Evolutionary conservation across 805 yeast species (phyloP), one percentile per base, ranked within the genome.

Genomic region (Barnettozyma pratensis): DNA sequence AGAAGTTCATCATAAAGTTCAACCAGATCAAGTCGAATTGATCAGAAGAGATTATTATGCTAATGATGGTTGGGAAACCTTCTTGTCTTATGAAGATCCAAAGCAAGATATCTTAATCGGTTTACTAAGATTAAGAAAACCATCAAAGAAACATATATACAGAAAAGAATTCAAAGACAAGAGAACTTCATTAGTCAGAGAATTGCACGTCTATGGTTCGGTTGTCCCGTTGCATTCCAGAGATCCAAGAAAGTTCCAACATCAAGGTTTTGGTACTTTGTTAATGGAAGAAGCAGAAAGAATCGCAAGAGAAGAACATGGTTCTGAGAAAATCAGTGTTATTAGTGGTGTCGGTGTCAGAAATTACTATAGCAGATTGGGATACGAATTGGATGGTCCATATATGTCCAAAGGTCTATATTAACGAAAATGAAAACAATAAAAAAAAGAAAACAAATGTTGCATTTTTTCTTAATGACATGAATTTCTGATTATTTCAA

Each of bases 51-150:
- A 94, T 65, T 94, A 94, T 69, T 85, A 86, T 57, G 99, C 99
- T 39, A 94, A 94, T 62, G 98, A 96, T 27, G 97, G 97, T 25
- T 94, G 98, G 98, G 98, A 94, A 70, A 94, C 99, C 0, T 94
- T 94, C 66, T 70, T 94, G 52, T 83, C 95, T 12, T 94, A 94
- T 66, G 99, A 94, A 67, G 99, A 94, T 68, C 98, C 98, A 41
- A 87, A 87, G 66, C 90, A 92, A 68, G 99, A 94, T 67, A 94
- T 94, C 51, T 74, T 94, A 55, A 89, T 94, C 67, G 99, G 99
- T 8, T 73, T 94, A 46, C 72, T 94, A 51, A 77, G 99, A 58
- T 76, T 94, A 49, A 78, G 99, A 60, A 85, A 87, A 65, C 95
- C 97, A 31, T 79, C 94, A 3, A 86, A 89, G 66, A 86, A 87